Evolutionary conservation across 306 rosid species (phyloP).

Genomic region (Lathyrus aphaca): DNA sequence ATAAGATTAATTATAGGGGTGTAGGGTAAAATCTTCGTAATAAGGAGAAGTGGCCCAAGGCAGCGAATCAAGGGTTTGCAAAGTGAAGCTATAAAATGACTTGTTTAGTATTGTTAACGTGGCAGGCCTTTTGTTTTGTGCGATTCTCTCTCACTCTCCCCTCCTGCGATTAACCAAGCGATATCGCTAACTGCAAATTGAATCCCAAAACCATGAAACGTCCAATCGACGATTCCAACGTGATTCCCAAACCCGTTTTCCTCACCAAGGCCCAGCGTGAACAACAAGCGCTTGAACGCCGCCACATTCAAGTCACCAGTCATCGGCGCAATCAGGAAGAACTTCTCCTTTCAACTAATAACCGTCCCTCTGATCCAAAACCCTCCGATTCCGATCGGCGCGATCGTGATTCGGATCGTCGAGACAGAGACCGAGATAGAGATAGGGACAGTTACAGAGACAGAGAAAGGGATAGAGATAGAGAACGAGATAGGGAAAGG

Average conservation of each 20-base stretch:
- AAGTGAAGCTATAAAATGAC: too few relatives aligned
- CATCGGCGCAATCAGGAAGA: constrained; percentile 61
- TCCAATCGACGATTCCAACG: constrained; percentile 28
- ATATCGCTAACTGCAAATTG: background rate
- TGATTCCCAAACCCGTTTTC: constrained; percentile 59
- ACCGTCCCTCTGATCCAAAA: constrained; percentile 48
- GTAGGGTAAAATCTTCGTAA: too few relatives aligned
- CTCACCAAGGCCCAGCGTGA: constrained; percentile 81
- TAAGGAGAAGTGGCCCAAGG: too few relatives aligned
- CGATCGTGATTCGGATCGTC: constrained; percentile 52
- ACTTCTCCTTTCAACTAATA: constrained; percentile 40
- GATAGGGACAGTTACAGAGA: constrained; percentile 28
- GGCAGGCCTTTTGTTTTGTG: background rate
- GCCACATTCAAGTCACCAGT: constrained; percentile 60
- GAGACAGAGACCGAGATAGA: constrained; percentile 22
- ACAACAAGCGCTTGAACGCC: constrained; percentile 75
- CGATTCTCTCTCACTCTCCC: constrained; percentile 23
- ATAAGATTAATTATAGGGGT: too few relatives aligned
- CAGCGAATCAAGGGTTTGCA: too few relatives aligned
- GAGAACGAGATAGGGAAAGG: constrained; percentile 49
- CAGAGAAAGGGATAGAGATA: constrained; percentile 32
- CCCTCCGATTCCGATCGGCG: constrained; percentile 63
- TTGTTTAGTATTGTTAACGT: background rate
- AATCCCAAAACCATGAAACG: constrained; percentile 40
- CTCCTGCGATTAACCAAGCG: constrained; percentile 61